Base-by-base conservation (phyloP, 116 monocot species). In the Dioscorea cayenensis region DNA sequence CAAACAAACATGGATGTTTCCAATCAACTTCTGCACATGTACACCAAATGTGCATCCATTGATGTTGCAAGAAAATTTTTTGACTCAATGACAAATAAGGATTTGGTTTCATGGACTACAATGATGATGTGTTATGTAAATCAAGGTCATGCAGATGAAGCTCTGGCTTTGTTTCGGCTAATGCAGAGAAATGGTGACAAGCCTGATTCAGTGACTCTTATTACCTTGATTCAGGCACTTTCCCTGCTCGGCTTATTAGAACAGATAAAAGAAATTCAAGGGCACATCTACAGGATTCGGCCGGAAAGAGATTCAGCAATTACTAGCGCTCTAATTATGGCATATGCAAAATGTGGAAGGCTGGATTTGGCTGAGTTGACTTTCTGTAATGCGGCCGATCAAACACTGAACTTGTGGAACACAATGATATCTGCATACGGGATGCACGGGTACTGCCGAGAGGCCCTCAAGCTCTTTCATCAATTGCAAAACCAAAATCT, bases 311-410 rank as follows among this genome's bases (percentile, higher is more conserved):
- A 90, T 67, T 32, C 28, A 2, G 73, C 32, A n/a, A 77, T 76
- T 27, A 68, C 71, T n/a, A 90, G 86, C 78, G 82, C 79, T n/a
- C 28, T 90, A 23, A 82, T 90, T 66, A 69, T 61, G 63, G 48
- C 87, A 35, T 90, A 84, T 78, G 77, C 90, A 37, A 84, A 84
- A 50, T 84, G 86, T 71, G 92, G 92, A 73, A 81, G 76, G 49
- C 25, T 84, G 22, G 75, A 79, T 50, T 50, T 38, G 49, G 71
- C 82, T 13, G 75, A 77, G 50, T 51, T 62, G 64, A 37, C 86
- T 9, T 92, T 92, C 67, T 35, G 74, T 65, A 66, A 32, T 48
- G 80, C 83, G 65, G 28, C 7, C 36, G 36, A 80, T 72, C 36
- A 59, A 77, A 50, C 6, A 23, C 38, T 81, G 48, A 73, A 74